Conservation (phyloP, 2,329 filamentous ascomycete genomes). For the Sclerotinia minor region DNA sequence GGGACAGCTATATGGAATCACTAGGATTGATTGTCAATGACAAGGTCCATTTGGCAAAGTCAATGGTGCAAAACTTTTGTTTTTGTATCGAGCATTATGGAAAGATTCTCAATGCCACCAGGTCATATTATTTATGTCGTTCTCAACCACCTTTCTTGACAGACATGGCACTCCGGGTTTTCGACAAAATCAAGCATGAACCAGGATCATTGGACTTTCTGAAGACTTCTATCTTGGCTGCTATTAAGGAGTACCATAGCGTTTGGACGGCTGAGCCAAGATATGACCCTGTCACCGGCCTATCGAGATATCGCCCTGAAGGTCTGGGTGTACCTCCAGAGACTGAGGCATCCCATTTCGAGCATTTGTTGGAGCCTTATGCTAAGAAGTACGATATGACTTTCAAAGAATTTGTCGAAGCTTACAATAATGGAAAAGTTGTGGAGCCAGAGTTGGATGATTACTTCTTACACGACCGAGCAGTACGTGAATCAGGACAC, state of each 20-base stretch:
- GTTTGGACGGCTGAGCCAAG: constrained; percentile 46
- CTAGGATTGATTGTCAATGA: constrained; percentile 85
- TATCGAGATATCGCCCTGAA: constrained; percentile 54
- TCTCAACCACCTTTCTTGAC: constrained; percentile 97
- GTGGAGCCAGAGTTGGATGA: constrained; percentile 86
- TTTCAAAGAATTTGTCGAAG: constrained; percentile 81
- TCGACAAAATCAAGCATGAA: constrained; percentile 77
- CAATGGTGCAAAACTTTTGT: constrained; percentile 94
- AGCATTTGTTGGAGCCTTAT: constrained; percentile 45
- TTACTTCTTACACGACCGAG: constrained; percentile 94
- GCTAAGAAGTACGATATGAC: constrained; percentile 67
- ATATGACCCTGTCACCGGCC: constrained; percentile 50
- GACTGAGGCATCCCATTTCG: constrained; percentile 57
- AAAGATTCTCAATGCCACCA: constrained; percentile 95
- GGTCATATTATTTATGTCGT: constrained; percentile 90
- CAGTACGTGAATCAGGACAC: constrained; percentile 93
- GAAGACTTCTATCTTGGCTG: constrained; percentile 75
- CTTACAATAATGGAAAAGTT: constrained; percentile 79
- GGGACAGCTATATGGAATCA: constrained; percentile 99
- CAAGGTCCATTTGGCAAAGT: constrained; percentile 81
- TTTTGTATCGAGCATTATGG: constrained; percentile 99
- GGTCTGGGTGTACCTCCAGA: constrained; percentile 57
- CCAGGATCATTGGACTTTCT: constrained; percentile 78
- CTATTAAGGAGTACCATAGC: constrained; percentile 71
- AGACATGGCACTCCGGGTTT: constrained; percentile 93